Evolutionary conservation across 148 eudicot species (phyloP).

Genomic region (Spergularia bocconei): DNA sequence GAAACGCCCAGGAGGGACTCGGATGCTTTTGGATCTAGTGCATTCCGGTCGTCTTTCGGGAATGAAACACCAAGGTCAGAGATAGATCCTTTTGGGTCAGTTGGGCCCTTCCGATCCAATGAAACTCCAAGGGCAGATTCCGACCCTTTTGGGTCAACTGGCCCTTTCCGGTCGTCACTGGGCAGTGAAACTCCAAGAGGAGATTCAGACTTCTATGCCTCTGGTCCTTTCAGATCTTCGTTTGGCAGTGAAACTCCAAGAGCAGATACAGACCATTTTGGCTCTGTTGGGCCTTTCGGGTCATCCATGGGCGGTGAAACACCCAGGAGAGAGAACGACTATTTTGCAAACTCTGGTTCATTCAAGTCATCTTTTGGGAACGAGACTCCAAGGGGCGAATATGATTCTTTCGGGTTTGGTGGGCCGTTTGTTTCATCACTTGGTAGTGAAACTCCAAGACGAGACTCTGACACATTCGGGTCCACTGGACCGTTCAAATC

Average conservation of each 20-base stretch:
- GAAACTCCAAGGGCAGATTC: conserved; percentile 42
- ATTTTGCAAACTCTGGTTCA: conserved; percentile 29
- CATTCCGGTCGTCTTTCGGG: conserved; percentile 50
- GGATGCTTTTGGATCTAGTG: conserved; percentile 64
- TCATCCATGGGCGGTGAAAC: conserved; percentile 35
- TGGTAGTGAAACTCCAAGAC: conserved; percentile 35
- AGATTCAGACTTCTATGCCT: conserved; percentile 28
- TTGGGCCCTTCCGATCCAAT: conserved; percentile 28
- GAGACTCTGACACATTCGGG: conserved; percentile 28
- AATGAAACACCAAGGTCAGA: conserved; percentile 55
- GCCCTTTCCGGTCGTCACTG: conserved; percentile 34
- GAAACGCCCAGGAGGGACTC: conserved; percentile 45
- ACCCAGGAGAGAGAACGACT: conserved; percentile 38
- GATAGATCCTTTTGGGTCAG: conserved; percentile 35
- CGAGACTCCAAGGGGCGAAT: conserved; percentile 53
- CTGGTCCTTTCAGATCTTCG: conserved; percentile 35
- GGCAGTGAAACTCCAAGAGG: conserved; percentile 52
- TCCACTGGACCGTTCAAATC: conserved; percentile 29
- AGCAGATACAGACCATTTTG: conserved; percentile 39
- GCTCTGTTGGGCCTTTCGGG: conserved; percentile 32
- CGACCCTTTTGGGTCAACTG: conserved; percentile 32
- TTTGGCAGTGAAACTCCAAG: conserved; percentile 38
- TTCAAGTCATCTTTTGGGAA: conserved; percentile 29
- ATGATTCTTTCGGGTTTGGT: conserved; percentile 33
- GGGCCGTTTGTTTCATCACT: conserved; percentile 35